Percentiles rank a stretch among this genome's conserved stretches.
Conservation (phyloP, 495 filamentous ascomycete species). For the Aspergillus heteromorphus region DNA sequence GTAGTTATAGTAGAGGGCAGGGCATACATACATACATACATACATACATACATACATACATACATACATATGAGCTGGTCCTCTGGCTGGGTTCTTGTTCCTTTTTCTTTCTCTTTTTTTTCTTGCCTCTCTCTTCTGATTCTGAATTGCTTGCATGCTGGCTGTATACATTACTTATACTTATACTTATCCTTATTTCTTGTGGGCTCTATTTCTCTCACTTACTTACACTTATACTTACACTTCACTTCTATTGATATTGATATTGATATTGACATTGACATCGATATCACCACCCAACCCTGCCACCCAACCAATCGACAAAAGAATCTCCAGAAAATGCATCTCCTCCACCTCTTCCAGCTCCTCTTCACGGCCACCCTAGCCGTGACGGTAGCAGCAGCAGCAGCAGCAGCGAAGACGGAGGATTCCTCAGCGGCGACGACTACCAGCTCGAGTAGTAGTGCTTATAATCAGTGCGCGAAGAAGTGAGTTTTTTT, state of each 20-base stretch:
- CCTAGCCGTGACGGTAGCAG: neutral
- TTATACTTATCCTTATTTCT: no score
- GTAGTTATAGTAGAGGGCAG: no score
- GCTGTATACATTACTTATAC: no score
- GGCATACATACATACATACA: conserved; percentile 9
- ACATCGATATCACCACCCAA: no score
- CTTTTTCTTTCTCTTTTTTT: no score
- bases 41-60: conserved; percentile 12
- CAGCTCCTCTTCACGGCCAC: neutral
- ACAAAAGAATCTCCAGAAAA: no score
- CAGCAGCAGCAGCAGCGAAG: neutral
- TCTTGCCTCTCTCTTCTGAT: no score
- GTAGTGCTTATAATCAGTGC: neutral
- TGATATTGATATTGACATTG: neutral
- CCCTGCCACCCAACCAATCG: no score
- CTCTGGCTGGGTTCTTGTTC: neutral
- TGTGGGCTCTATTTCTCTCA: no score
- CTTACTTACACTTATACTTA: no score
- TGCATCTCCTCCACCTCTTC: neutral
- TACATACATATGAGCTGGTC: conserved; percentile 8
- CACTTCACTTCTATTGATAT: no score
- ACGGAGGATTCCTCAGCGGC: neutral
- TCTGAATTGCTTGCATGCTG: no score
- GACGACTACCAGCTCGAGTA: neutral
- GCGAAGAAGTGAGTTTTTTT: neutral